Base-by-base conservation (phyloP, 2,329 filamentous ascomycete species). In the Exophiala sp. region DNA sequence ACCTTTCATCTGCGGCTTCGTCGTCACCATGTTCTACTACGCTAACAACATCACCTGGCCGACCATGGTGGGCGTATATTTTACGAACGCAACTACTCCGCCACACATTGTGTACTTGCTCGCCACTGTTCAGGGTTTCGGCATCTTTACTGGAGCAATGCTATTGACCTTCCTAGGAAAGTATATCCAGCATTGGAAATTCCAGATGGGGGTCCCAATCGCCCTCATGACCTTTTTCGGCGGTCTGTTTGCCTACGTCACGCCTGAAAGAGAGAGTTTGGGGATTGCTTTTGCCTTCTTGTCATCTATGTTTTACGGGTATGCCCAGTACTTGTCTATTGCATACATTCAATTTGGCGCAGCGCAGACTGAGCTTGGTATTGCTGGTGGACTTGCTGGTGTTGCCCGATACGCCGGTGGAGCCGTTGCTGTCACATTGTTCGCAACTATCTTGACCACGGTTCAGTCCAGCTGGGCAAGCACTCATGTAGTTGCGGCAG, bases 21-120 rank as follows among this genome's bases (percentile, higher is more conserved):
- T 79, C 43, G 69, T 78, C 16, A 78, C 73, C 52, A 79, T 79
- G 76, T 78, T 78, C 62, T 79, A 78, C 65, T 79, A 78, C 62
- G 70, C 70, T 33, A 71, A 69, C 40, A 75, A 72, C 55, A 71
- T 78, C 42, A 66, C 78, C 11, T 78, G 71, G 58, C 75, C 76
- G 0, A 74, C 72, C 12, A 77, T 76, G 73, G 75, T 47, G 63
- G 63, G 2, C 63, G 70, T 20, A 55, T 70, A 1, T 59, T 79
- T 3, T 72, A 74, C 1, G 73, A 75, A 61, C 75, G 75, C 10
- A 63, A 18, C 16, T 18, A 18, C 16, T 18, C 16, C 16, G 16
- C 16, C 16, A 18, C 16, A 18, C 16, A 18, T 18, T 18, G 16
- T 18, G 16, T 18, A 18, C 16, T 18, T 18, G 16, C 16, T 18